Percentiles rank a stretch among this genome's conserved stretches.
phyloP scores from a whole-genome alignment of 352 stramenopile genomes.

The Phytophthora melonis region DNA sequence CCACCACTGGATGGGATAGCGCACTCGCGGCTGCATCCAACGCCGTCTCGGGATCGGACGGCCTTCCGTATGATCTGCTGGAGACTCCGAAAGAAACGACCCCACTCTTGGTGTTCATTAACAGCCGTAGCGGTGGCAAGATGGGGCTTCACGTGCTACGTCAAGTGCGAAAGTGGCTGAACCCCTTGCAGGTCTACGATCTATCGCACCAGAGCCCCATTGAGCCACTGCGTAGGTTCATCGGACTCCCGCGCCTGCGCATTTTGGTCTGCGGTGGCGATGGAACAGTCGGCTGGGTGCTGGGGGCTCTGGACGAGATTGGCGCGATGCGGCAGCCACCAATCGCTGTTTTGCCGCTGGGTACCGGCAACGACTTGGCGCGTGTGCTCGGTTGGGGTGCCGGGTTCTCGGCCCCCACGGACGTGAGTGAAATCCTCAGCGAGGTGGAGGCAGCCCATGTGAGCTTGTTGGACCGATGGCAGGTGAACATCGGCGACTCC shows the following conservation, averaged over 20 bases:
- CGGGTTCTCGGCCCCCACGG: constrained; percentile 81
- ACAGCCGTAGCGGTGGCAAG: constrained; percentile 94
- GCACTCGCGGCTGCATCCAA: constrained; percentile 29
- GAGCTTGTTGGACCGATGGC: constrained; percentile 80
- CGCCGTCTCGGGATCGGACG: constrained; percentile 28
- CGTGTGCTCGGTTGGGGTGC: constrained; percentile 94
- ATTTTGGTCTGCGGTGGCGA: constrained; percentile 96
- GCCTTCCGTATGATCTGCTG: constrained; percentile 69
- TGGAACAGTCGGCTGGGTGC: constrained; percentile 94
- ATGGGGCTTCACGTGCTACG: constrained; percentile 94
- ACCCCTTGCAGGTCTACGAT: constrained; percentile 97
- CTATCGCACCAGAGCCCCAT: constrained; percentile 93
- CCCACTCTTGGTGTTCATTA: constrained; percentile 94
- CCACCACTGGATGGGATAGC: constrained; percentile 24
- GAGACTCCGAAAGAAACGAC: constrained; percentile 56
- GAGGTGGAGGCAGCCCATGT: constrained; percentile 81
- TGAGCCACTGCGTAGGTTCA: constrained; percentile 91
- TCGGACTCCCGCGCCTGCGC: constrained; percentile 85
- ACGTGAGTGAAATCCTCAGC: constrained; percentile 71
- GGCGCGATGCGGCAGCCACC: constrained; percentile 78
- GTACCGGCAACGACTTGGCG: constrained; percentile 96
- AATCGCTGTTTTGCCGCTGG: constrained; percentile 95
- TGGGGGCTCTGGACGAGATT: constrained; percentile 80
- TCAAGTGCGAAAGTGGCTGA: constrained; percentile 93
- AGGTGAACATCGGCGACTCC: constrained; percentile 70